Conservation (phyloP, 2,329 filamentous ascomycete genomes). For the Fusarium anguioides region DNA sequence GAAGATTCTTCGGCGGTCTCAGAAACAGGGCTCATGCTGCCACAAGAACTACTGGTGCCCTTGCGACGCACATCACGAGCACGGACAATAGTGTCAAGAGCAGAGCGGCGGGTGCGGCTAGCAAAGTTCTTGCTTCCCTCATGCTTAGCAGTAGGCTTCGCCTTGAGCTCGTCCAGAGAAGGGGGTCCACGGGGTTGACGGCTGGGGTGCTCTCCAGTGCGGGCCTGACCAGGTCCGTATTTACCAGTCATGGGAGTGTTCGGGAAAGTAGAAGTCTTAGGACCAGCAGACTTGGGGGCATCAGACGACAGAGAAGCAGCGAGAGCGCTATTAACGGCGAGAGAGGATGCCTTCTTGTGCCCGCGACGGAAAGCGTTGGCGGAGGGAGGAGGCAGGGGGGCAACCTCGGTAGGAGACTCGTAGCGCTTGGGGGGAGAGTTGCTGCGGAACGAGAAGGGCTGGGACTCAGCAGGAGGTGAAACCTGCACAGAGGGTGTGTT, state of each 20-base stretch:
- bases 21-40: slow-evolving; percentile 89
- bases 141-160: slow-evolving; percentile 90
- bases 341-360: slow-evolving; percentile 89
- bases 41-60: slow-evolving; percentile 75
- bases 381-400: slow-evolving; percentile 85
- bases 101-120: slow-evolving; percentile 89
- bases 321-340: slow-evolving; percentile 67
- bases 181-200: slow-evolving; percentile 95
- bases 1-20: slow-evolving; percentile 77
- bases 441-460: slow-evolving; percentile 66
- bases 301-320: slow-evolving; percentile 58
- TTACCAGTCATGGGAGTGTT: slow-evolving; percentile 83
- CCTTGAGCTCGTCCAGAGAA: slow-evolving; percentile 87
- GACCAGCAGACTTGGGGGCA: slow-evolving; percentile 69
- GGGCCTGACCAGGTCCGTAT: slow-evolving; percentile 91
- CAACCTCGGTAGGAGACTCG: slow-evolving; percentile 74
- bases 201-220: slow-evolving; percentile 92
- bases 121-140: slow-evolving; percentile 99
- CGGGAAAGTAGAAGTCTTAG: slow-evolving; percentile 84
- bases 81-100: slow-evolving; percentile 89
- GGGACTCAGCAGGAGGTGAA: slow-evolving; percentile 78
- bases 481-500: slow-evolving; percentile 81
- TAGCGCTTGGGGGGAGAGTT: slow-evolving; percentile 73
- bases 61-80: slow-evolving; percentile 89
- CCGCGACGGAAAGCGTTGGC: slow-evolving; percentile 92